Evolutionary conservation across 2,329 filamentous ascomycete genomes (phyloP), one percentile per base, ranked within the genome.

Genomic region (Byssoonygena ceratinophila): DNA sequence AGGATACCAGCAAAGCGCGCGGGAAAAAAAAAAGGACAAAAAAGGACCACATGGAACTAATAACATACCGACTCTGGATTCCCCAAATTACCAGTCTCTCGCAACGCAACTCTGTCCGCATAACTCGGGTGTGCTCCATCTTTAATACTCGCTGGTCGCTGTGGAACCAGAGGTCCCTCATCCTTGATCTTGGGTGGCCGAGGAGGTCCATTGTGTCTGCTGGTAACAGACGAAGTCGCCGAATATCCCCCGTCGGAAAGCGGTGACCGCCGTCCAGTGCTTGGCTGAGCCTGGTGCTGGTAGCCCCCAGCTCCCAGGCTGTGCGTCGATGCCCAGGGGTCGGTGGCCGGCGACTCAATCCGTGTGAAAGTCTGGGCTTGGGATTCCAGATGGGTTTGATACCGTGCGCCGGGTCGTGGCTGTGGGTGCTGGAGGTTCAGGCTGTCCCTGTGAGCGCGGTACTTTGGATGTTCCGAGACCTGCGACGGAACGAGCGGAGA

Each of bases 371-470:
- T 70, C 48, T 79, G 75, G 12, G 81, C 81, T 61, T 82, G 75
- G 1, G 73, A 75, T 64, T 84, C 81, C 8, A 84, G 70, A 18
- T 78, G 75, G 50, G 74, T 76, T 60, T 83, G 79, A 60, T 81
- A 81, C 34, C 79, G 78, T 36, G 75, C 75, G 1, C 81, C 81
- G 55, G 76, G 77, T 32, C 80, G 74, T 12, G 81, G 81, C 62
- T 83, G 81, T 11, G 81, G 81, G 60, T 84, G 81, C 59, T 82
- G 76, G 40, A 84, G 67, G 58, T 82, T 79, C 53, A 83, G 63
- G 46, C 79, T 82, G 62, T 82, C 80, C 54, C 81, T 76, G 59
- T 83, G 78, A 54, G 79, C 80, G 58, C 80, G 77, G 60, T 83
- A 84, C 59, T 83, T 83, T 14, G 81, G 80, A 54, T 79, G 76